phyloP scores from a whole-genome alignment of 148 eudicot genomes.

The Rhododendron molle region DNA sequence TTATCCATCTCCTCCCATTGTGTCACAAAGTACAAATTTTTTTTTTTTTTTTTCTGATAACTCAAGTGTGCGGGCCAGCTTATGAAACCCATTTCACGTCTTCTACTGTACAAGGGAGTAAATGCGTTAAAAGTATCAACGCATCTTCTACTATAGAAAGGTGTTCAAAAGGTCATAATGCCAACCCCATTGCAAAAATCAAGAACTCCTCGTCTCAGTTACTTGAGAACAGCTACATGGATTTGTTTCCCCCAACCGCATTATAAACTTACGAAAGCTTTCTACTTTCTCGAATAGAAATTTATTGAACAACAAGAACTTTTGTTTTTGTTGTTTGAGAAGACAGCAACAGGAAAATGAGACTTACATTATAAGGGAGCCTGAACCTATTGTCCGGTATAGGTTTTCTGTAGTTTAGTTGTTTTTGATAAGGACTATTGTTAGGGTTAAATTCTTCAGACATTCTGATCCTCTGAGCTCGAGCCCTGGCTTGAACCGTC shows the following conservation, averaged over 20 bases:
- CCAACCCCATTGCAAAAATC: not conserved
- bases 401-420: slow-evolving; percentile 38
- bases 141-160: not conserved
- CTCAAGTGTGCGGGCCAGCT: too few relatives aligned
- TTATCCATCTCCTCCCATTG: not conserved
- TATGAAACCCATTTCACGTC: not conserved
- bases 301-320: too few relatives aligned
- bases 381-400: slow-evolving; percentile 39
- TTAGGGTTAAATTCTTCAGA: slow-evolving; percentile 36
- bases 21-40: not conserved
- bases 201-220: not conserved
- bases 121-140: not conserved
- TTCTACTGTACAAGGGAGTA: not conserved
- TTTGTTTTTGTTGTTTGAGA: not conserved
- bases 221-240: not conserved
- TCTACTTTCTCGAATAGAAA: not conserved
- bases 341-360: not conserved
- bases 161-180: not conserved
- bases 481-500: slow-evolving; percentile 75
- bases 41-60: too few relatives aligned
- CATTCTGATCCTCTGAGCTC: slow-evolving; percentile 62
- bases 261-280: not conserved
- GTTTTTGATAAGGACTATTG: slow-evolving; percentile 19
- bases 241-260: not conserved
- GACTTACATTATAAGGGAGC: slow-evolving; percentile 47